Evolutionary conservation across 2,329 filamentous ascomycete genomes (phyloP), one percentile per base, ranked within the genome.

Genomic region (Epichloe sylvatica): DNA sequence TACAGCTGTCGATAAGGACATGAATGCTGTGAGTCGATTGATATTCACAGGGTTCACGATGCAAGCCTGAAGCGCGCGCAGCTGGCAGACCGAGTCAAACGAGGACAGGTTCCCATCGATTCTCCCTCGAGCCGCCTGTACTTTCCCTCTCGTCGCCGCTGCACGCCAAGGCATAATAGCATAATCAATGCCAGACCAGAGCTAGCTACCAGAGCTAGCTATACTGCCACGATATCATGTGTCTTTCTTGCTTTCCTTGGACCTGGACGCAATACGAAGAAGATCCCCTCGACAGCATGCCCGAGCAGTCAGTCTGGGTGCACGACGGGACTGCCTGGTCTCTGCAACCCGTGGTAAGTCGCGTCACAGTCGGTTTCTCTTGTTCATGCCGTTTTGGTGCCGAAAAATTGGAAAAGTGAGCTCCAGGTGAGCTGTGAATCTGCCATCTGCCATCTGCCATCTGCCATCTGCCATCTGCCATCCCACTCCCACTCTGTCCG

Each of bases 231-330:
- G 17, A 19, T 48, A 37, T n/a, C 44, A 78, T 78, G 75, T 79
- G 75, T 56, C 64, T 76, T n/a, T 68, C 71, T 5, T 76, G 72
- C 57, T 77, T 75, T 61, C 69, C 73, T 0, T 71, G 60, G 72
- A 74, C 60, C 52, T 74, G 60, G 66, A 72, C 60, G 59, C 72
- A 76, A 52, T 69, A 71, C 34, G 67, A 72, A 52, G 66, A 68
- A 52, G 66, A 68, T 51, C 60, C 65, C 5, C 47, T 66, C 12
- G 67, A 69, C 42, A 52, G 54, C 25, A 55, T 68, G 56, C 66
- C 67, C 1, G 56, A 63, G 52, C 70, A 72, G 47, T 69, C 67
- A 12, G 59, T 66, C 25, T 75, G 71, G 70, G 65, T 64, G 25
- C 57, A 63, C 33, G 59, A 67, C 50, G 65, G 66, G 5, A 58